phyloP scores from a whole-genome alignment of 2,329 filamentous ascomycete genomes.

The Epichloe gansuensis region DNA sequence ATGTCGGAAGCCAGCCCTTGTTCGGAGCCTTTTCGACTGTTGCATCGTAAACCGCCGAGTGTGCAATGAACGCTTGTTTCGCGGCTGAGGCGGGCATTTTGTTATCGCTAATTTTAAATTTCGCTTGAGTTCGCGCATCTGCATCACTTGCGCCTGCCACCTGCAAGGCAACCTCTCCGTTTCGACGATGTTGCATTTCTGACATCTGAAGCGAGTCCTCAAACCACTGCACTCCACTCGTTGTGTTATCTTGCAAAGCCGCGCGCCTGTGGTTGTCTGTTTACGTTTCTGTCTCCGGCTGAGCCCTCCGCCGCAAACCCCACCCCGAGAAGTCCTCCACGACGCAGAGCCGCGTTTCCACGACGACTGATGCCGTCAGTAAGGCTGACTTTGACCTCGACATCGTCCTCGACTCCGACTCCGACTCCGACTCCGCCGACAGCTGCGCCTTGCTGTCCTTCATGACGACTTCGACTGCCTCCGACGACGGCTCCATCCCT shows the following conservation, averaged over 20 bases:
- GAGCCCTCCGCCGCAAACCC: no score
- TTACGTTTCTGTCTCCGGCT: no score
- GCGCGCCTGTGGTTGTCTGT: no score
- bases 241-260: no score
- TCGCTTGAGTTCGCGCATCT: neutral
- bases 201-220: neutral
- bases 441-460: neutral
- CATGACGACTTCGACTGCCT: neutral
- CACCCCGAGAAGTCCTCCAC: neutral
- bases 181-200: neutral
- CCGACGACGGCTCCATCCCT: neutral
- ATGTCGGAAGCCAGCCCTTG: no score
- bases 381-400: neutral
- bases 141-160: neutral
- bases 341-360: neutral
- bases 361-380: constrained; percentile 1
- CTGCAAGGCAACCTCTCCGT: neutral
- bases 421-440: neutral
- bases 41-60: no score
- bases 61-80: no score
- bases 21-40: no score
- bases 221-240: no score
- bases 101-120: neutral
- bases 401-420: neutral
- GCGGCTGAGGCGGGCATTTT: neutral